Conservation (phyloP, 768 basidiomycete genomes). For the Dacryopinax spathularia region DNA sequence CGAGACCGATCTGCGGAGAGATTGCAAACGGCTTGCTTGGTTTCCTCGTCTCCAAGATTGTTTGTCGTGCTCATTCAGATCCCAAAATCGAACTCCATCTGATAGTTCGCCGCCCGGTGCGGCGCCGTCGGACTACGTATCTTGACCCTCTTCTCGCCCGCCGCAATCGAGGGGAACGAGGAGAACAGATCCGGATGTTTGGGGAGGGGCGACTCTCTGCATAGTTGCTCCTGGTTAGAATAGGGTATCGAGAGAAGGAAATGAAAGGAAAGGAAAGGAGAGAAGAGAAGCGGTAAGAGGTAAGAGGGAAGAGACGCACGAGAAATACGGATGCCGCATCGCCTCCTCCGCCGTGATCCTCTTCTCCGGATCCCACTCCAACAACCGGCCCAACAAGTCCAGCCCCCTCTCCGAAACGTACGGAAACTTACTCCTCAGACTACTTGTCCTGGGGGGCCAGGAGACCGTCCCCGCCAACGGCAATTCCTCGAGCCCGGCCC, state of each 20-base stretch:
- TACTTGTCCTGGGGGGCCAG: constrained; percentile 50
- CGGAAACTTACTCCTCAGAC: constrained; percentile 67
- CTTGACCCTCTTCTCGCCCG: constrained; percentile 80
- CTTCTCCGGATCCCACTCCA: constrained; percentile 78
- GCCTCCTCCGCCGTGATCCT: constrained; percentile 86
- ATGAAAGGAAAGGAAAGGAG: not conserved
- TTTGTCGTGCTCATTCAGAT: not conserved
- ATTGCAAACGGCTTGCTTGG: not conserved
- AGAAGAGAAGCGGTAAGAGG: not conserved
- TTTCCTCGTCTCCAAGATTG: not conserved
- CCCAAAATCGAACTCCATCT: constrained; percentile 1
- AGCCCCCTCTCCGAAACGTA: constrained; percentile 72
- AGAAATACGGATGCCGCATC: constrained; percentile 80
- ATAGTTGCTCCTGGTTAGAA: constrained; percentile 1
- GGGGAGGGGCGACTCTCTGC: constrained; percentile 84
- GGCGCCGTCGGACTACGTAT: constrained; percentile 74
- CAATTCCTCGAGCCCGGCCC: constrained; percentile 71
- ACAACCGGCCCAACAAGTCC: constrained; percentile 63
- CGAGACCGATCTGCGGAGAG: not conserved
- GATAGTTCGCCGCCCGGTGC: constrained; percentile 28
- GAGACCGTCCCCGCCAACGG: constrained; percentile 70
- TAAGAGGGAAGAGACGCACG: constrained; percentile 33
- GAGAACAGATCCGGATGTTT: constrained; percentile 94
- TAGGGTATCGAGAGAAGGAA: not conserved
- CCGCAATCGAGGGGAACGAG: constrained; percentile 90